These are phyloP conservation scores for Alternaria longipes DNA, from an alignment of 2,329 filamentous ascomycete genomes.

Conservation along the genomic window DNA sequence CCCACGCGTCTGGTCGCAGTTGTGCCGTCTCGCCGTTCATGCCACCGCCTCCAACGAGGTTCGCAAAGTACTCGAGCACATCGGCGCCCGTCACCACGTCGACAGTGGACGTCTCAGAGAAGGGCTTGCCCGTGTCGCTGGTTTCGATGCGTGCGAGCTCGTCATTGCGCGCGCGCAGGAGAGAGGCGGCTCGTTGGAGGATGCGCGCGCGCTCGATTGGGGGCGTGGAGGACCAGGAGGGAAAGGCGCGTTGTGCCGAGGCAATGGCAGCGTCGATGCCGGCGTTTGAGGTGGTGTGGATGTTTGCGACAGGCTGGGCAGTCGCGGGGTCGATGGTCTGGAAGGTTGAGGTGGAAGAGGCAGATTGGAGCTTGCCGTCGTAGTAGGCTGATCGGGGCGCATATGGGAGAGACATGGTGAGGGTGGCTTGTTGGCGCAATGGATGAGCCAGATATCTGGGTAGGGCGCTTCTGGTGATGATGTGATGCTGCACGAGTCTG, in stretches of 20 bases:
- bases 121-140: slow-evolving; percentile 86
- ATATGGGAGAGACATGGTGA: slow-evolving; percentile 54
- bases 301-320: slow-evolving; percentile 71
- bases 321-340: slow-evolving; percentile 78
- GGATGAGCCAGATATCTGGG: neutral
- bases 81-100: slow-evolving; percentile 86
- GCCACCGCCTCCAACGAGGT: slow-evolving; percentile 78
- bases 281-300: slow-evolving; percentile 72
- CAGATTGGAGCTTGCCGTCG: slow-evolving; percentile 72
- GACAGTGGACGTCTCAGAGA: slow-evolving; percentile 82
- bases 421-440: slow-evolving; percentile 6
- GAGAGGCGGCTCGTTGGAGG: slow-evolving; percentile 76
- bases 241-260: slow-evolving; percentile 76
- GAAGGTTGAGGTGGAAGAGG: slow-evolving; percentile 70
- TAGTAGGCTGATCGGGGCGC: slow-evolving; percentile 75
- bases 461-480: neutral
- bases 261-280: slow-evolving; percentile 77
- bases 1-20: slow-evolving; percentile 78
- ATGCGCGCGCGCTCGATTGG: slow-evolving; percentile 79
- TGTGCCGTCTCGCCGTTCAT: slow-evolving; percentile 82
- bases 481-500: neutral
- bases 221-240: slow-evolving; percentile 78
- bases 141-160: slow-evolving; percentile 82
- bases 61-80: slow-evolving; percentile 86
- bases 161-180: slow-evolving; percentile 81